phyloP scores from a whole-genome alignment of 139 green algal genomes.

The Spirogloea muscicola region DNA sequence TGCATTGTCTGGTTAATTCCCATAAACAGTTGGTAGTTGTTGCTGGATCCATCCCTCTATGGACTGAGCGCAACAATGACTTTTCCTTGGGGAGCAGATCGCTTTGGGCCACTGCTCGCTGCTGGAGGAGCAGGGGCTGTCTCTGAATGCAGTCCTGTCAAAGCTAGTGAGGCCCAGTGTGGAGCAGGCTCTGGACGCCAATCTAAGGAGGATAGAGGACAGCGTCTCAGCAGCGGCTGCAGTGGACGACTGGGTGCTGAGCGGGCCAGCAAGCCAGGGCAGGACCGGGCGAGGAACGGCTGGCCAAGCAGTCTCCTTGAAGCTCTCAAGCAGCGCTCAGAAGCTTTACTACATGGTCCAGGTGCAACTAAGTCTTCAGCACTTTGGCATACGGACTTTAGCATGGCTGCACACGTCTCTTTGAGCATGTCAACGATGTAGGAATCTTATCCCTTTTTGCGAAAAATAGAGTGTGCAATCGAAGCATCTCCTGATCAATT shows the following conservation, averaged over 20 bases:
- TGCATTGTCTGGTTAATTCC: too few species aligned
- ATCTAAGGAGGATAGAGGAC: constrained; percentile 38
- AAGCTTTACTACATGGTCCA: constrained; percentile 42
- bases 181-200: constrained; percentile 37
- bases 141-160: constrained; percentile 28
- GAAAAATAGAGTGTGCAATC: background rate
- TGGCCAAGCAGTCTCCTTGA: background rate
- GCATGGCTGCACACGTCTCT: background rate
- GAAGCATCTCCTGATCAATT: background rate
- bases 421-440: background rate
- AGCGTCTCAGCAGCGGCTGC: constrained; percentile 37
- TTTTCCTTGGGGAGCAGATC: too few species aligned
- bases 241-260: constrained; percentile 29
- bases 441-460: background rate
- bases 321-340: constrained; percentile 40
- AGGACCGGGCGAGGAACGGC: background rate
- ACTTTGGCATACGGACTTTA: too few species aligned
- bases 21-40: too few species aligned
- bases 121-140: constrained; percentile 36
- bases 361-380: constrained; percentile 26
- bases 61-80: too few species aligned
- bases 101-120: constrained; percentile 34
- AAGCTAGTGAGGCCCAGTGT: constrained; percentile 34
- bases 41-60: too few species aligned
- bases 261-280: background rate